phyloP scores from a whole-genome alignment of 2,329 filamentous ascomycete species.

The Lasiodiplodia hormozganensis region DNA sequence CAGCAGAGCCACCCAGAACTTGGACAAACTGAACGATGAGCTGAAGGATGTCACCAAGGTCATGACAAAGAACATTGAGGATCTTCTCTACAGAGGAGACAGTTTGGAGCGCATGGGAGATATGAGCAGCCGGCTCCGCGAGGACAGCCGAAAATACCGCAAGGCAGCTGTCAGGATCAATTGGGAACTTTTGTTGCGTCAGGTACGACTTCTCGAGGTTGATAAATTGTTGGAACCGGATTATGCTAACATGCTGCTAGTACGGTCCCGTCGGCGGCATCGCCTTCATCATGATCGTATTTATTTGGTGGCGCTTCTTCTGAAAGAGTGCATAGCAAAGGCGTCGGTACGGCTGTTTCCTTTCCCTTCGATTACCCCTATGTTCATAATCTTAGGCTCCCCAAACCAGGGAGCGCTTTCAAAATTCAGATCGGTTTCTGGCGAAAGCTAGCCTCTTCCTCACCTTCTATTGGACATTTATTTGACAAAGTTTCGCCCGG shows the following conservation, averaged over 20 bases:
- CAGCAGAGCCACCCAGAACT: constrained; percentile 85
- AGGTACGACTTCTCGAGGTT: constrained; percentile 57
- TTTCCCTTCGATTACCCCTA: constrained; percentile 20
- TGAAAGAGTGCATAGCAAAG: constrained; percentile 52
- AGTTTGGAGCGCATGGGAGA: constrained; percentile 97
- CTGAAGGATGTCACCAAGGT: constrained; percentile 97
- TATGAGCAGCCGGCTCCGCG: constrained; percentile 82
- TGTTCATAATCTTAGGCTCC: constrained; percentile 23
- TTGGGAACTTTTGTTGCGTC: constrained; percentile 95
- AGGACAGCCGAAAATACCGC: constrained; percentile 94
- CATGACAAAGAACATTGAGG: constrained; percentile 99
- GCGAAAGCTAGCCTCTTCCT: background rate
- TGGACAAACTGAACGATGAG: constrained; percentile 96
- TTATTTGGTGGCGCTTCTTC: constrained; percentile 94
- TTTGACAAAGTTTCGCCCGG: background rate
- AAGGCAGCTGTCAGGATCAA: constrained; percentile 94
- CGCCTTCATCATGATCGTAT: constrained; percentile 80
- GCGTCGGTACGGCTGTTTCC: constrained; percentile 25
- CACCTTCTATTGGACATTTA: background rate
- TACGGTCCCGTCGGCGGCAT: constrained; percentile 90
- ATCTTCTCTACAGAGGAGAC: constrained; percentile 92
- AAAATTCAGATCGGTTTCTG: background rate
- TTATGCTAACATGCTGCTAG: constrained; percentile 46
- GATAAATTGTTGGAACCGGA: background rate
- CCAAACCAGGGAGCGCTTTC: background rate